Evolutionary conservation across 495 filamentous ascomycete genomes (phyloP), one percentile per base, ranked within the genome.

Genomic region (Hamigera avellanea): DNA sequence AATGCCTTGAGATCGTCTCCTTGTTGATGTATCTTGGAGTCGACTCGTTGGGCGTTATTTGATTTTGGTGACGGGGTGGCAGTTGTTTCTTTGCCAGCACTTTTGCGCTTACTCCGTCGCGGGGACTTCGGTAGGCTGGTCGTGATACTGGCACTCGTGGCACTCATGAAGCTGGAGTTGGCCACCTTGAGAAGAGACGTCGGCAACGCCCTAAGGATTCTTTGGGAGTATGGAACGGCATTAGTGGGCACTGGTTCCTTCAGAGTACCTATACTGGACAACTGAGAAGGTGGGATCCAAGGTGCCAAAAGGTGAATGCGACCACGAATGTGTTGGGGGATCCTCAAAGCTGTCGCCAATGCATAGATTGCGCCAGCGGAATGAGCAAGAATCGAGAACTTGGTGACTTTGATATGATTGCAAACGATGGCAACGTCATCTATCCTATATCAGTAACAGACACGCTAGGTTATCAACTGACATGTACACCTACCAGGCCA

Each of bases 251-350:
- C 76, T 8, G 81, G 62, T 8, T 80, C 76, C 42, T 83, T 75
- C 13, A 81, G 74, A n/a, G 80, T 70, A 19, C 86, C 72, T 33
- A 93, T 78, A 21, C 75, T 80, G 25, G 78, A 87, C 67, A 96
- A 82, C 49, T 99, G 91, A n/a, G 86, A 93, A 0, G 91, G 91
- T 1, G 91, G 91, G 27, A 99, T 96, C 93, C 91, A 99, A 0
- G 91, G 91, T 2, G 91, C 89, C 9, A 99, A 69, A 7, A 99
- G 76, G 58, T 99, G 91, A 16, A 99, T 89, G 21, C 85, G 82
- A 17, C 93, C 89, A 12, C 89, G 80, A 43, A 99, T 91, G 54
- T 95, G 84, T 46, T 95, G 86, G 12, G 93, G 89, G 69, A 99
- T 91, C 30, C 91, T 81, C 17, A 99, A 70, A 4, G 93, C 91